These are phyloP conservation scores for Melanogaster broomeanus DNA, from an alignment of 768 basidiomycete species.

Conservation along the genomic window DNA sequence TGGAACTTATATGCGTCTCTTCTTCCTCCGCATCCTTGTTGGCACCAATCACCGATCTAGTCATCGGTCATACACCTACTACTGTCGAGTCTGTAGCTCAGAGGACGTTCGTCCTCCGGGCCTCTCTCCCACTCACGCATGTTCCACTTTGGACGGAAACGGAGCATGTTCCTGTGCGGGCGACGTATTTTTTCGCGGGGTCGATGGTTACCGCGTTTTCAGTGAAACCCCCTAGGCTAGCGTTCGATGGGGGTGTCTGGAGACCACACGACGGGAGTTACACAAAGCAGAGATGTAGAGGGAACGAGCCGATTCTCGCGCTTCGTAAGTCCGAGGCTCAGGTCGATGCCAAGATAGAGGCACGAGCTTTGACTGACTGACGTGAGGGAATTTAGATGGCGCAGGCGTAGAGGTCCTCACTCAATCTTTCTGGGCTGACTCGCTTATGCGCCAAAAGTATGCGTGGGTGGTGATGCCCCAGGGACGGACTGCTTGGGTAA, in stretches of 20 bases:
- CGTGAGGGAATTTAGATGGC: constrained; percentile 57
- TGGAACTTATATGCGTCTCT: constrained; percentile 40
- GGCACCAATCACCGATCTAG: neutral
- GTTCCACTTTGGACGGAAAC: constrained; percentile 40
- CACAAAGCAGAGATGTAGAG: constrained; percentile 8
- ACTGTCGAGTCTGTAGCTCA: neutral
- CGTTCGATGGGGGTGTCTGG: constrained; percentile 16
- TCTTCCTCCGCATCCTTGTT: neutral
- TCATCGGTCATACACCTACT: neutral
- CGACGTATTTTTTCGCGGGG: constrained; percentile 57
- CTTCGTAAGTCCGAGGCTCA: constrained; percentile 50
- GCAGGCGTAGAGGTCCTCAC: constrained; percentile 76
- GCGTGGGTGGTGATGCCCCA: constrained; percentile 83
- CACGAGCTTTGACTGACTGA: neutral
- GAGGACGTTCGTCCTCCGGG: constrained; percentile 25
- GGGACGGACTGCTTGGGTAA: constrained; percentile 84
- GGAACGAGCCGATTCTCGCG: constrained; percentile 55
- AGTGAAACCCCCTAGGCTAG: constrained; percentile 54
- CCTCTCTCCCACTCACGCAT: constrained; percentile 49
- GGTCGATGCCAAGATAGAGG: neutral
- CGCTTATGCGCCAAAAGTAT: constrained; percentile 55
- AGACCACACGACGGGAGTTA: neutral
- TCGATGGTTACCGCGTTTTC: constrained; percentile 60
- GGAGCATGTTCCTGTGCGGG: constrained; percentile 43
- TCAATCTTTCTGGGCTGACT: constrained; percentile 59